Conservation (phyloP, 768 basidiomycete species). For the Coprinellus micaceus region DNA sequence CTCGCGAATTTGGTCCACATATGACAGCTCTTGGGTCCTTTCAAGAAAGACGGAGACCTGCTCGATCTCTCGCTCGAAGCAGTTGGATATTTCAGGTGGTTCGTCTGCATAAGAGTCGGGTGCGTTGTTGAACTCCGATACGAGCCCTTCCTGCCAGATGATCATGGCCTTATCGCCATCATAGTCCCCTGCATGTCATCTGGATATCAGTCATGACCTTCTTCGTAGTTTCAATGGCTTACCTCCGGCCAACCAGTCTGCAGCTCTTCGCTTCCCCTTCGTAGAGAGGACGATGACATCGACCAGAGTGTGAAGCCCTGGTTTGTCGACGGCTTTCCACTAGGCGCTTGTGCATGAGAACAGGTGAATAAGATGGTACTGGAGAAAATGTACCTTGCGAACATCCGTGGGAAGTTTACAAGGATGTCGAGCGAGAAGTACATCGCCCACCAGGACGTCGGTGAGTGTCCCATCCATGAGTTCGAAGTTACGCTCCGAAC, state of each 20-base stretch:
- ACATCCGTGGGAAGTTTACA: constrained; percentile 68
- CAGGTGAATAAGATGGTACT: neutral
- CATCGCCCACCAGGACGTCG: constrained; percentile 53
- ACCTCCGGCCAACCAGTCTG: constrained; percentile 67
- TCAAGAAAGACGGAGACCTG: constrained; percentile 41
- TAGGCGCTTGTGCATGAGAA: constrained; percentile 18
- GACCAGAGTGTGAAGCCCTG: constrained; percentile 42
- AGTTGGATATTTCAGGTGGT: constrained; percentile 38
- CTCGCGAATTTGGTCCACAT: constrained; percentile 26
- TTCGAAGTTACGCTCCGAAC: constrained; percentile 39
- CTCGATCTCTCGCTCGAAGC: constrained; percentile 42
- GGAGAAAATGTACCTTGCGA: constrained; percentile 44
- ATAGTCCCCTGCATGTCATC: constrained; percentile 50
- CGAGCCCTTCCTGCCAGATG: constrained; percentile 57
- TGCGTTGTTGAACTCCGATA: constrained; percentile 52
- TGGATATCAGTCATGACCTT: neutral
- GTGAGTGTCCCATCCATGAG: constrained; percentile 40
- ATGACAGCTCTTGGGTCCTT: constrained; percentile 18
- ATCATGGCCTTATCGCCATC: constrained; percentile 63
- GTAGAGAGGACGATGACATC: constrained; percentile 62
- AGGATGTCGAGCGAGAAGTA: constrained; percentile 62
- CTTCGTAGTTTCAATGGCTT: constrained; percentile 6
- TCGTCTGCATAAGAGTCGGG: constrained; percentile 43
- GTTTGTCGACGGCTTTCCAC: constrained; percentile 55
- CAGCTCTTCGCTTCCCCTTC: constrained; percentile 49